Evolutionary conservation across 768 basidiomycete species (phyloP).

Genomic region (Kwoniella sp.): DNA sequence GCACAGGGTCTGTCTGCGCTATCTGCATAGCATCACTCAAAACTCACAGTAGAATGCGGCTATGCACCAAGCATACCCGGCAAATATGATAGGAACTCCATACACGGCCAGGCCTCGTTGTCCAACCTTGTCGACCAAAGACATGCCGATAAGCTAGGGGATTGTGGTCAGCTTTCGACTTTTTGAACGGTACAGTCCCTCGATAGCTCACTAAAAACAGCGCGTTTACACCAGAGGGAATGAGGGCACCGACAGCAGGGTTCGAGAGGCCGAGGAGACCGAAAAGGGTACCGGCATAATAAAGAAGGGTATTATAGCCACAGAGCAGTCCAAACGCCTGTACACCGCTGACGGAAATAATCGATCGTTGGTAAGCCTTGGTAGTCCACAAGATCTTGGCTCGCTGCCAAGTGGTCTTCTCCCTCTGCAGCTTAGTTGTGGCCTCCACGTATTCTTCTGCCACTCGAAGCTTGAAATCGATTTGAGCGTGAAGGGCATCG

Average conservation of each 20-base stretch:
- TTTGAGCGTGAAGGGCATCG: constrained; percentile 9
- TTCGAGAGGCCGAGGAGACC: constrained; percentile 42
- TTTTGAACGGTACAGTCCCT: too few species aligned
- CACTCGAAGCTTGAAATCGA: constrained; percentile 33
- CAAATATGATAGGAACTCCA: too few species aligned
- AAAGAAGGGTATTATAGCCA: constrained; percentile 12
- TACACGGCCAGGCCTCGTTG: too few species aligned
- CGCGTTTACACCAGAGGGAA: constrained; percentile 8
- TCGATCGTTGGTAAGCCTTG: constrained; percentile 26
- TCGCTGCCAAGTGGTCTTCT: constrained; percentile 7
- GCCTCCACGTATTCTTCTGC: constrained; percentile 14
- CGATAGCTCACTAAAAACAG: constrained; percentile 3
- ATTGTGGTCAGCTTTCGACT: too few species aligned
- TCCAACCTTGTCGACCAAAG: too few species aligned
- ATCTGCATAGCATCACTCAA: too few species aligned
- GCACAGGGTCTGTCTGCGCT: too few species aligned
- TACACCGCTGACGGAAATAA: constrained; percentile 24
- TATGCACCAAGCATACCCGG: too few species aligned
- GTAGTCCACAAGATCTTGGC: constrained; percentile 17
- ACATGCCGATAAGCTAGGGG: too few species aligned
- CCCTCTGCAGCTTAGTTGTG: constrained; percentile 16
- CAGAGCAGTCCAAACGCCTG: constrained; percentile 31
- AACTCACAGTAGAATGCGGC: too few species aligned
- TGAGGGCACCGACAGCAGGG: constrained; percentile 41
- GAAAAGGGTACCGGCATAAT: too few species aligned